These are phyloP conservation scores for Fusarium hainanense DNA, from an alignment of 2,329 filamentous ascomycete species.

Conservation along the genomic window DNA sequence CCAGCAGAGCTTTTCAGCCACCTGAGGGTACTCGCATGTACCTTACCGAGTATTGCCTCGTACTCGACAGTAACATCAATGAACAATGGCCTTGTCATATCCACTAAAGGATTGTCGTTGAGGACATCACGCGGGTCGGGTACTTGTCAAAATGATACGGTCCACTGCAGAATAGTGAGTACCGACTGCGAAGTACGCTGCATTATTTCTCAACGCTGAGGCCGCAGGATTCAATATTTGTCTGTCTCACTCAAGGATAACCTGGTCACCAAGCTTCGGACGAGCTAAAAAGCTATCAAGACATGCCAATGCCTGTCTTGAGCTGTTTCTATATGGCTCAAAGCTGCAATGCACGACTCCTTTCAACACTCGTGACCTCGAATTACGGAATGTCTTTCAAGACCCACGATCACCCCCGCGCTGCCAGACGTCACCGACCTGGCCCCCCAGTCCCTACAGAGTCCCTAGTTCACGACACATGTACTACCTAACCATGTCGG, in stretches of 20 bases:
- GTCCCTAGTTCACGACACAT: constrained; percentile 28
- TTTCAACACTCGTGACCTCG: constrained; percentile 38
- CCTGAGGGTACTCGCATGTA: constrained; percentile 1
- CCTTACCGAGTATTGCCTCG: background rate
- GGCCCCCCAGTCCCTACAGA: constrained; percentile 9
- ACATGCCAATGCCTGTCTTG: constrained; percentile 24
- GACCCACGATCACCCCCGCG: constrained; percentile 31
- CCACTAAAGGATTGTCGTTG: constrained; percentile 2
- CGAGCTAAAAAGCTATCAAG: background rate
- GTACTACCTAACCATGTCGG: constrained; percentile 29
- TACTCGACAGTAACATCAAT: constrained; percentile 1
- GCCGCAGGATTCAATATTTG: background rate
- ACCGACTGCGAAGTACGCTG: constrained; percentile 15
- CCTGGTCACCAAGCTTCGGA: background rate
- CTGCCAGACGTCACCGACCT: constrained; percentile 42
- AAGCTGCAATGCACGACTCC: constrained; percentile 16
- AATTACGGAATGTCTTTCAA: constrained; percentile 16
- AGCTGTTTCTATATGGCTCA: constrained; percentile 5
- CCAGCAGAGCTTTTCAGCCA: constrained; percentile 37
- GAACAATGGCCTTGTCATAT: constrained; percentile 9
- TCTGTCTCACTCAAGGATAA: constrained; percentile 19
- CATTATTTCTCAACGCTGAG: constrained; percentile 6
- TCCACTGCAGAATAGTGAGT: constrained; percentile 18
- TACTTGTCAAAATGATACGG: constrained; percentile 23
- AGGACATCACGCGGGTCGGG: background rate